Base-by-base conservation (phyloP, 2,329 filamentous ascomycete species). In the Aspergillus fructus region DNA sequence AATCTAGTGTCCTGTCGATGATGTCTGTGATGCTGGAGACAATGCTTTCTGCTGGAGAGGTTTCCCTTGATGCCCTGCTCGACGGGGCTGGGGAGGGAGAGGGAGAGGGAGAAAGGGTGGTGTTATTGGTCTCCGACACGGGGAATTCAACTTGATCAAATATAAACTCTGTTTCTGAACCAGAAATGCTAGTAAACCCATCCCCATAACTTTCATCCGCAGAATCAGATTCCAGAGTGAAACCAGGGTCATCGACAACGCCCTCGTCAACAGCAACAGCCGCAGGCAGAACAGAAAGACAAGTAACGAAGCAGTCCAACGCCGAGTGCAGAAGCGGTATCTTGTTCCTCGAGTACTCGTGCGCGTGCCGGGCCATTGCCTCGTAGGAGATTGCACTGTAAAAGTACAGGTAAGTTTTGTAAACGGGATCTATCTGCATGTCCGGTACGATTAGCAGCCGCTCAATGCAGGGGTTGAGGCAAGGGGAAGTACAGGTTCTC, bases 381-480 rank as follows among this genome's bases (percentile, higher is more conserved):
- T 82, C 79, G 58, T 79, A 76, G 24, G 72, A 77, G 9, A 78
- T 67, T 3, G 74, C 80, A 9, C 71, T 70, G 65, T 81, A 81
- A 64, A 81, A 80, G 57, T 72, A 71, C 40, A 81, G 70, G 62
- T 76, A 81, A 5, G 70, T 69, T 23, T 66, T 68, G 55, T 73
- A 62, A 30, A 75, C 60, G 6, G 68, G 64, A 55, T 75, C 63
- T 21, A 72, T 61, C 74, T 77, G 39, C 21, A 19, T 23, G 13
- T 8, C 23, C 24, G 12, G 7, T 1, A 11, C 17, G n/a, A 23
- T 24, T 21, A 30, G 9, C 42, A 43, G 39, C 17, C 48, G 21
- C 15, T 49, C 5, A 37, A 3, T n/a, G 27, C 11, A 42, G 37
- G 9, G n/a, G 23, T 19, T 8, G 19, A 23, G 46, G 21, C n/a